Conservation (phyloP, 768 basidiomycete genomes). For the Suillus placidus region DNA sequence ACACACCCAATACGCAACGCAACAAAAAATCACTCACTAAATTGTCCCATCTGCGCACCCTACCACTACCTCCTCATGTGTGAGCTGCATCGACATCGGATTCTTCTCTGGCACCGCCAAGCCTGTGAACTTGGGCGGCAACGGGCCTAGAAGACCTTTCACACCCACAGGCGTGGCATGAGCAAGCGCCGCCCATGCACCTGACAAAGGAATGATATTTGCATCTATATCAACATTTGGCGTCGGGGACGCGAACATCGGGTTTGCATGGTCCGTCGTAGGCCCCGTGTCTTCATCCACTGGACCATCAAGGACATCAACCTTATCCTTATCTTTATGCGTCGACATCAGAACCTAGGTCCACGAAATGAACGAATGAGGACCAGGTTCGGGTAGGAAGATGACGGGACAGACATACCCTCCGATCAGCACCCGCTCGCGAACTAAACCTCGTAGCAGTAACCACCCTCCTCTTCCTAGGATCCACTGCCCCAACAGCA, state of each 20-base stretch:
- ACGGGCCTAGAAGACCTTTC: constrained; percentile 60
- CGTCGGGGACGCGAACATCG: constrained; percentile 21
- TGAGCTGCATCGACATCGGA: constrained; percentile 92
- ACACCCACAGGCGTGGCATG: constrained; percentile 40
- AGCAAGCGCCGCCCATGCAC: constrained; percentile 77
- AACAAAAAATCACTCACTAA: constrained; percentile 60
- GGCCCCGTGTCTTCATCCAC: background rate
- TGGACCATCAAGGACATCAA: constrained; percentile 25
- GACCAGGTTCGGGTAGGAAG: background rate
- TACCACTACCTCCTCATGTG: constrained; percentile 89
- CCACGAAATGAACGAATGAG: constrained; percentile 3
- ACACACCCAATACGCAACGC: background rate
- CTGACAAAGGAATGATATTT: constrained; percentile 65
- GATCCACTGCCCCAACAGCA: constrained; percentile 87
- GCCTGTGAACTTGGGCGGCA: constrained; percentile 74
- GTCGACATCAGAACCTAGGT: constrained; percentile 81
- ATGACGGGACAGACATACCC: constrained; percentile 52
- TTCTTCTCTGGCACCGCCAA: constrained; percentile 90
- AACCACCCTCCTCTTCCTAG: constrained; percentile 79
- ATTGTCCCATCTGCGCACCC: constrained; percentile 89
- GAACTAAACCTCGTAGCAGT: constrained; percentile 89
- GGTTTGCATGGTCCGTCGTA: constrained; percentile 17
- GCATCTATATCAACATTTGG: constrained; percentile 63
- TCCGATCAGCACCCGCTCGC: constrained; percentile 76
- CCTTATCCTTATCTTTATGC: constrained; percentile 59